Conservation (phyloP, 495 filamentous ascomycete genomes). For the Pseudomonodictys pantanalensis region DNA sequence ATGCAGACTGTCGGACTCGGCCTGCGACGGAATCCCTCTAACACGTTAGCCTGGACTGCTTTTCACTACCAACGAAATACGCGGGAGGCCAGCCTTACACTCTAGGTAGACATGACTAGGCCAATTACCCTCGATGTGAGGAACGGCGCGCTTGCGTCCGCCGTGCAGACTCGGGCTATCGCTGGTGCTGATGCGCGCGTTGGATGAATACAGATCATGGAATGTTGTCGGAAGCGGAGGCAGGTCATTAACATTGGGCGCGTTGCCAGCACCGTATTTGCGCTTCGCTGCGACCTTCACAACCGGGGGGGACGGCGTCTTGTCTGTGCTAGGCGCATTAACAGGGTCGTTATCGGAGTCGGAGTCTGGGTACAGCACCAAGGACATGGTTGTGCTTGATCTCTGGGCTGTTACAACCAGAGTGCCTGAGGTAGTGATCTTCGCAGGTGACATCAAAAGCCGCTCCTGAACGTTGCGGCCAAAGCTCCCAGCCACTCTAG, state of each 20-base stretch:
- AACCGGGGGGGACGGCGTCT: background rate
- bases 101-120: slow-evolving; percentile 90
- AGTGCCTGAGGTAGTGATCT: too few species aligned
- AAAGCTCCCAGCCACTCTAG: background rate
- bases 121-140: slow-evolving; percentile 89
- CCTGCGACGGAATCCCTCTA: slow-evolving; percentile 66
- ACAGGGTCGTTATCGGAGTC: slow-evolving; percentile 59
- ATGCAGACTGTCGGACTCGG: slow-evolving; percentile 54
- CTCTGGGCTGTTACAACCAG: background rate
- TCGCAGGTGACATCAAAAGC: too few species aligned
- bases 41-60: slow-evolving; percentile 38
- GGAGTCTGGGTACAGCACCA: slow-evolving; percentile 57
- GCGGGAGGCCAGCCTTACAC: slow-evolving; percentile 58
- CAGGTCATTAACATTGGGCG: slow-evolving; percentile 45
- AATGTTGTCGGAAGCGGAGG: slow-evolving; percentile 83
- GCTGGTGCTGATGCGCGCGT: slow-evolving; percentile 64
- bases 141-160: slow-evolving; percentile 73
- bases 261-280: slow-evolving; percentile 32
- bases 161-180: slow-evolving; percentile 85
- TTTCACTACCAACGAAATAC: background rate
- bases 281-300: slow-evolving; percentile 35
- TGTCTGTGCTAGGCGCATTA: slow-evolving; percentile 14
- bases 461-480: slow-evolving; percentile 4
- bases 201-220: slow-evolving; percentile 85
- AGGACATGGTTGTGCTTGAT: background rate